A percentile compares a stretch with the other conserved stretches of the same genome.
These are phyloP conservation scores for Spathaspora sp. DNA, from an alignment of 1,139 yeast species.

Conservation along the genomic window DNA sequence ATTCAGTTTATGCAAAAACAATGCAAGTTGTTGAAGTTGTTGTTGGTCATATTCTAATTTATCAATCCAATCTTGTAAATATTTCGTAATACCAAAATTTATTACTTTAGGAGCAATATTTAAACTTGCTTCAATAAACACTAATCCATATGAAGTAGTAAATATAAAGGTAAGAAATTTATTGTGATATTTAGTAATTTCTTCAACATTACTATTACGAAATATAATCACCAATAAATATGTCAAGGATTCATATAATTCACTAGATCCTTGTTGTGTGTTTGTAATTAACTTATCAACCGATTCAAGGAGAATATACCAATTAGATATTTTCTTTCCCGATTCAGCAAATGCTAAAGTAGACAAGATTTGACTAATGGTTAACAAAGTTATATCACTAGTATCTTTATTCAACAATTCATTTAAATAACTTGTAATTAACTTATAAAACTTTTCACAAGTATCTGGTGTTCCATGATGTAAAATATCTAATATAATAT, in stretches of 20 bases:
- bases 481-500: slow-evolving; percentile 58
- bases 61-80: slow-evolving; percentile 51
- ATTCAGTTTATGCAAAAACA: slow-evolving; percentile 22
- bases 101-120: slow-evolving; percentile 44
- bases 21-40: slow-evolving; percentile 39
- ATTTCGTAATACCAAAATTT: slow-evolving; percentile 45
- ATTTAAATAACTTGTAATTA: slow-evolving; percentile 28
- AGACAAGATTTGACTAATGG: slow-evolving; percentile 32
- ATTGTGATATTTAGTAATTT: slow-evolving; percentile 46
- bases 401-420: slow-evolving; percentile 13
- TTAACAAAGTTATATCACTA: slow-evolving; percentile 13
- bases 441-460: slow-evolving; percentile 45
- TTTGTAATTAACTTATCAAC: slow-evolving; percentile 15
- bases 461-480: slow-evolving; percentile 61
- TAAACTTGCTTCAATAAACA: slow-evolving; percentile 49
- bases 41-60: slow-evolving; percentile 18
- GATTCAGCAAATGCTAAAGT: slow-evolving; percentile 64
- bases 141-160: slow-evolving; percentile 34
- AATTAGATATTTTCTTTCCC: slow-evolving; percentile 56
- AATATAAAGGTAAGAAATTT: slow-evolving; percentile 37
- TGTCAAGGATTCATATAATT: slow-evolving; percentile 30
- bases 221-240: slow-evolving; percentile 48
- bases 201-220: slow-evolving; percentile 57
- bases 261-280: slow-evolving; percentile 7
- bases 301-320: slow-evolving; percentile 31